A percentile compares a stretch with the other conserved stretches of the same genome.
These are phyloP conservation scores for Phyllostachys edulis DNA, from an alignment of 176 grass and related monocot genomes.

Conservation along the genomic window DNA sequence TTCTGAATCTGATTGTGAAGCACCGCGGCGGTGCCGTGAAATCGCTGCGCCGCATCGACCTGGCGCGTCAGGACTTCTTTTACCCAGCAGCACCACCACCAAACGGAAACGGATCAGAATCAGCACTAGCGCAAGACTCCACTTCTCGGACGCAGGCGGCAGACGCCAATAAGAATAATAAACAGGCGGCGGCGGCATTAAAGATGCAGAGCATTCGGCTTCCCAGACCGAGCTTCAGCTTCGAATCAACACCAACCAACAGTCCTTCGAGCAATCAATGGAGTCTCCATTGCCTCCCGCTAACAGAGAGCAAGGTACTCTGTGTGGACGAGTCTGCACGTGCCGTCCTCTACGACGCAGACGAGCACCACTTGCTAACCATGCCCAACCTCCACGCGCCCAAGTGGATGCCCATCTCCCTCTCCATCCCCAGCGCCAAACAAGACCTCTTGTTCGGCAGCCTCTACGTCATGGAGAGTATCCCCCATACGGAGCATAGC, in stretches of 20 bases:
- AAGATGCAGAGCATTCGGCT: not conserved
- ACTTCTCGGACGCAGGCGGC: not conserved
- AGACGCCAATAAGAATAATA: not conserved
- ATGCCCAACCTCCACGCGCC: not conserved
- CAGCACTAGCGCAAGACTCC: too few species aligned
- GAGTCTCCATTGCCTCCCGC: not conserved
- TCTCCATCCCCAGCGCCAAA: not conserved
- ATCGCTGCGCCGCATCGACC: not conserved
- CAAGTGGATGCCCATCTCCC: not conserved
- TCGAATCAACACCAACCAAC: not conserved
- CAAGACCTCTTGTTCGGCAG: not conserved
- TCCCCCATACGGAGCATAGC: too few species aligned
- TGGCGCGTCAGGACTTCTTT: not conserved
- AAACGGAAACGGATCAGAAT: too few species aligned
- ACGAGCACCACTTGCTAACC: not conserved
- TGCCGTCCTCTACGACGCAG: not conserved
- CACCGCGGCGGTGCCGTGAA: too few species aligned
- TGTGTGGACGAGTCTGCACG: not conserved
- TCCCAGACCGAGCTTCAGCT: too few species aligned
- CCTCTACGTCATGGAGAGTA: not conserved
- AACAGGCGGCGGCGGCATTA: not conserved
- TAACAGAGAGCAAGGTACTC: not conserved
- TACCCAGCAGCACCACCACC: not conserved
- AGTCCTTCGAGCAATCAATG: too few species aligned
- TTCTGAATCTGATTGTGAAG: not conserved